phyloP scores from a whole-genome alignment of 2,329 filamentous ascomycete species.

The Exophiala aquamarina region DNA sequence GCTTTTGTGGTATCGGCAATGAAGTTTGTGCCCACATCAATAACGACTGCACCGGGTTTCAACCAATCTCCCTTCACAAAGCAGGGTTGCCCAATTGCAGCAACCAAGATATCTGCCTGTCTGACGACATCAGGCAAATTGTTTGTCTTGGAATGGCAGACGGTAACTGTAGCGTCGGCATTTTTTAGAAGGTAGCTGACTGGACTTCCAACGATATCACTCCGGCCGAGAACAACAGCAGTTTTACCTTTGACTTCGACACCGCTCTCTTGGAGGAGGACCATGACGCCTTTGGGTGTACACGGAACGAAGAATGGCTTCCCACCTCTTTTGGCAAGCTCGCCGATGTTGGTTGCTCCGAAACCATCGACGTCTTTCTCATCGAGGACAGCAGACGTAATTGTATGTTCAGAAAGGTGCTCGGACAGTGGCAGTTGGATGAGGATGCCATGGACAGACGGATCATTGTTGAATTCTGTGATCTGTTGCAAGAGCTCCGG shows the following conservation, averaged over 20 bases:
- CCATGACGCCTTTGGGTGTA: slow-evolving; percentile 97
- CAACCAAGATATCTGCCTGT: slow-evolving; percentile 83
- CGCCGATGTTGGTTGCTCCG: slow-evolving; percentile 89
- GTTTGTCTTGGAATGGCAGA: slow-evolving; percentile 87
- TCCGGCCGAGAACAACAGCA: slow-evolving; percentile 89
- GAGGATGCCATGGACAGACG: slow-evolving; percentile 83
- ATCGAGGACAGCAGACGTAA: slow-evolving; percentile 87
- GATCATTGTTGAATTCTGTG: slow-evolving; percentile 79
- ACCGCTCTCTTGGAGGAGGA: slow-evolving; percentile 78
- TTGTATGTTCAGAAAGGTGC: slow-evolving; percentile 82
- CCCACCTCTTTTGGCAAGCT: slow-evolving; percentile 92
- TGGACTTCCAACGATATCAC: slow-evolving; percentile 95
- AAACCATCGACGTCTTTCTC: slow-evolving; percentile 99
- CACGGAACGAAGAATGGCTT: slow-evolving; percentile 87
- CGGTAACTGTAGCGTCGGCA: slow-evolving; percentile 92
- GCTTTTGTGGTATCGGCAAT: slow-evolving; percentile 86
- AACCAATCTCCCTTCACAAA: slow-evolving; percentile 96
- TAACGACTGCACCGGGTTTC: slow-evolving; percentile 91
- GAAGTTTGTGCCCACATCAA: slow-evolving; percentile 97
- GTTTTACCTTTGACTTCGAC: slow-evolving; percentile 85
- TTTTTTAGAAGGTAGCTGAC: slow-evolving; percentile 95
- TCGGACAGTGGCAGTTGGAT: slow-evolving; percentile 89
- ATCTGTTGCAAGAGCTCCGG: slow-evolving; percentile 83
- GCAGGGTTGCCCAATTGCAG: slow-evolving; percentile 81
- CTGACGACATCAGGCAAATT: slow-evolving; percentile 73